Evolutionary conservation across 192 early-diverging fungal genomes (phyloP).

Genomic region (Coemansia pectinata): DNA sequence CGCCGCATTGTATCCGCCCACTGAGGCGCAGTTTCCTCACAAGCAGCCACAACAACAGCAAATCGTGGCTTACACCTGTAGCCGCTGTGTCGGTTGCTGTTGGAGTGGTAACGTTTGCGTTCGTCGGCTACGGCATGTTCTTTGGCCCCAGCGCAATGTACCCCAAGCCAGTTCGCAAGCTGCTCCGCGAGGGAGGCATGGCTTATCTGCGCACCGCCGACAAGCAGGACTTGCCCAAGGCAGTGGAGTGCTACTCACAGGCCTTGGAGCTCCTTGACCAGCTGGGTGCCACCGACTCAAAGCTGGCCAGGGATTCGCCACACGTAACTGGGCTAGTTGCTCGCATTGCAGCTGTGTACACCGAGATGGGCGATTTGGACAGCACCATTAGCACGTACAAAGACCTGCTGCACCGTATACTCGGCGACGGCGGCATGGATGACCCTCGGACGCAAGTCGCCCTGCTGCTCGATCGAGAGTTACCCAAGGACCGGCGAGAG

Average conservation of each 20-base stretch:
- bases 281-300: conserved; percentile 26
- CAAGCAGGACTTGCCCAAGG: conserved; percentile 52
- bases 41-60: neutral
- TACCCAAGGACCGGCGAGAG: conserved; percentile 13
- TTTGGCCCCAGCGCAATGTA: conserved; percentile 37
- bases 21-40: conserved; percentile 11
- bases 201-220: conserved; percentile 34
- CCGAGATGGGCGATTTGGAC: conserved; percentile 50
- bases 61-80: conserved; percentile 20
- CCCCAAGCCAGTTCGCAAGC: conserved; percentile 30
- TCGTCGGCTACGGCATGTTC: conserved; percentile 30
- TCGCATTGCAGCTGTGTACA: conserved; percentile 38
- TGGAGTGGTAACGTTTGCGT: conserved; percentile 12
- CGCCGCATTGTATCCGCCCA: neutral
- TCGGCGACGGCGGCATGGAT: conserved; percentile 34
- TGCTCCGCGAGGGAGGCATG: conserved; percentile 46
- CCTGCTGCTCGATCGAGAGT: conserved; percentile 25
- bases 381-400: conserved; percentile 30
- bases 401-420: conserved; percentile 45
- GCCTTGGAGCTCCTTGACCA: conserved; percentile 37
- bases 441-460: conserved; percentile 38
- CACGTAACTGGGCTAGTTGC: conserved; percentile 51
- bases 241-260: conserved; percentile 33
- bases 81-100: conserved; percentile 1
- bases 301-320: conserved; percentile 25